Evolutionary conservation across 805 yeast species (phyloP).

Genomic region (Yarrowia sp.): DNA sequence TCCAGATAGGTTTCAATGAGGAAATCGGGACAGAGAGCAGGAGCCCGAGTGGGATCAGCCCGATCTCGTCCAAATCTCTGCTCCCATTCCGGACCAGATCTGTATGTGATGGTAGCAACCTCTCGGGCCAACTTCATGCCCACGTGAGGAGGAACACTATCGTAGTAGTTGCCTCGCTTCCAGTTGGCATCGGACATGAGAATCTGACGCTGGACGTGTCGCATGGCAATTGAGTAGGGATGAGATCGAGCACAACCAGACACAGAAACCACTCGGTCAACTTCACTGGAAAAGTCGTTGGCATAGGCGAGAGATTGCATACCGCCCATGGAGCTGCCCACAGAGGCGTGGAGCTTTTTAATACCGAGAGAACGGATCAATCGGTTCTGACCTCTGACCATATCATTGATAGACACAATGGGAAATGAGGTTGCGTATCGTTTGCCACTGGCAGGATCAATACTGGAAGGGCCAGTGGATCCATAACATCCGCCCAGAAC

Average conservation of each 20-base stretch:
- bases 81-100: constrained; percentile 98
- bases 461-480: constrained; percentile 85
- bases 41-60: constrained; percentile 70
- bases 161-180: constrained; percentile 87
- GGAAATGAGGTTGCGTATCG: constrained; percentile 87
- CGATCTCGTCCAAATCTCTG: constrained; percentile 84
- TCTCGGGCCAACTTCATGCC: constrained; percentile 95
- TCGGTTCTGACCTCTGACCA: constrained; percentile 84
- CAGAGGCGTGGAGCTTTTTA: constrained; percentile 63
- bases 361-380: constrained; percentile 63
- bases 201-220: constrained; percentile 90
- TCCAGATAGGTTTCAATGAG: constrained; percentile 88
- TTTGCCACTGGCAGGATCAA: constrained; percentile 62
- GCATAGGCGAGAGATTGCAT: constrained; percentile 92
- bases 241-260: constrained; percentile 93
- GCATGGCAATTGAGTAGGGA: constrained; percentile 89
- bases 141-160: constrained; percentile 76
- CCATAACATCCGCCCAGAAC: constrained; percentile 95
- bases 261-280: constrained; percentile 69
- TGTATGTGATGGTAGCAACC: constrained; percentile 88
- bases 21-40: constrained; percentile 91
- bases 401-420: constrained; percentile 76
- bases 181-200: constrained; percentile 93
- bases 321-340: constrained; percentile 98
- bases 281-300: constrained; percentile 73